A percentile compares a stretch with the other conserved stretches of the same genome.
Evolutionary conservation across 2,329 filamentous ascomycete genomes (phyloP).

Genomic region (Aspergillus sp.): DNA sequence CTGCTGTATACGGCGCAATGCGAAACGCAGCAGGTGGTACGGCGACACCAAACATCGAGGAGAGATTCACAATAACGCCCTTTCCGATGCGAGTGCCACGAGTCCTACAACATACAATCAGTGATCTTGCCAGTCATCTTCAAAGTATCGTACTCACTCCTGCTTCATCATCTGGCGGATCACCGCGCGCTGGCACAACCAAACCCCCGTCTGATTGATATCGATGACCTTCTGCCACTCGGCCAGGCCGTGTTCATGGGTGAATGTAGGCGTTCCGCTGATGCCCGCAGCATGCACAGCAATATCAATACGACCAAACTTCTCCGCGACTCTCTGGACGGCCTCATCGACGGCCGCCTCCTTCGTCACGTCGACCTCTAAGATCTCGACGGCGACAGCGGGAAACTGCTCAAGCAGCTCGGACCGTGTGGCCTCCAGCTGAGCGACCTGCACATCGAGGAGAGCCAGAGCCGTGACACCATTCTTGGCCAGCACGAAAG

Average conservation of each 20-base stretch:
- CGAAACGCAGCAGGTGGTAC: conserved; percentile 13
- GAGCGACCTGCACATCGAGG: conserved; percentile 46
- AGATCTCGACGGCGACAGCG: conserved; percentile 38
- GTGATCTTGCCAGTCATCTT: background rate
- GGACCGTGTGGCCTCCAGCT: conserved; percentile 30
- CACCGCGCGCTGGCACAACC: conserved; percentile 56
- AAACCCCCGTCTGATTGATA: conserved; percentile 57
- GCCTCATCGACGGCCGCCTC: conserved; percentile 43
- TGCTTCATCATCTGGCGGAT: conserved; percentile 26
- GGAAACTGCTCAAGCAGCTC: conserved; percentile 38
- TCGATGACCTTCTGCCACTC: conserved; percentile 53
- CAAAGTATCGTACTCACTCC: conserved; percentile 16
- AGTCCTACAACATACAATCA: conserved; percentile 6
- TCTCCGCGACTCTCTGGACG: conserved; percentile 40
- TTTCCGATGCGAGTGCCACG: conserved; percentile 17
- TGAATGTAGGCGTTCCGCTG: conserved; percentile 39
- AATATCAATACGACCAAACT: conserved; percentile 55
- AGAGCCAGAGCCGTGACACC: conserved; percentile 51
- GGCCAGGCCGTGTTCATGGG: conserved; percentile 46
- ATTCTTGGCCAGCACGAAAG: conserved; percentile 46
- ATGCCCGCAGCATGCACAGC: conserved; percentile 58
- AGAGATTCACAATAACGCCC: conserved; percentile 25
- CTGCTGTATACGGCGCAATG: conserved; percentile 19
- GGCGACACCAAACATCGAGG: conserved; percentile 21
- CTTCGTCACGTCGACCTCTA: conserved; percentile 48